Evolutionary conservation across 352 stramenopile species (phyloP).

Genomic region (Globisporangium rhizosaccharum): DNA sequence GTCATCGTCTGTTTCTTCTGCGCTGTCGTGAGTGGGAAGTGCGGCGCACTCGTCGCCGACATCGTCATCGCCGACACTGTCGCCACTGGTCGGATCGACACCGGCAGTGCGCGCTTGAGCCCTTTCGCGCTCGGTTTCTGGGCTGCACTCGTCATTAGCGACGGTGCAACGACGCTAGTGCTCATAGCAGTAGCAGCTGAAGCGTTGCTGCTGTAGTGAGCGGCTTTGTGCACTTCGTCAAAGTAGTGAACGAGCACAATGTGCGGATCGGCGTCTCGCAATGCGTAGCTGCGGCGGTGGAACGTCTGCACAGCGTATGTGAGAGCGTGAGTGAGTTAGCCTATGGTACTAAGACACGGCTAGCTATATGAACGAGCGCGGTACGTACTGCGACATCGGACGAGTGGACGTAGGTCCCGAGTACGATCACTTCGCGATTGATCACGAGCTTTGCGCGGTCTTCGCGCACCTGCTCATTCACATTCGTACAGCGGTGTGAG

Average conservation of each 20-base stretch:
- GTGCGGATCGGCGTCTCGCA: constrained; percentile 58
- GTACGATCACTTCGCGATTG: constrained; percentile 74
- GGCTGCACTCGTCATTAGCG: not conserved
- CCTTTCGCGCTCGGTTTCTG: constrained; percentile 15
- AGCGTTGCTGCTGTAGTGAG: not conserved
- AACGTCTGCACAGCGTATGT: constrained; percentile 47
- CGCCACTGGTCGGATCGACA: not conserved
- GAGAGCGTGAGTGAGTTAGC: not conserved
- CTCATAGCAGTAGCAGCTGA: not conserved
- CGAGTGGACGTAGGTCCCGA: constrained; percentile 83
- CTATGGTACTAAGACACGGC: not conserved
- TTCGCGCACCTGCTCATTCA: constrained; percentile 44
- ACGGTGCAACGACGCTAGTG: not conserved
- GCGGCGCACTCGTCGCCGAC: not conserved
- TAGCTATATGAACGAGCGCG: not conserved
- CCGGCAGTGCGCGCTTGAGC: constrained; percentile 29
- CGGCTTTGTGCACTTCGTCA: constrained; percentile 61
- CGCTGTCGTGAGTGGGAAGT: constrained; percentile 8
- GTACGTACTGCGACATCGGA: constrained; percentile 52
- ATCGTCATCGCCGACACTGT: not conserved
- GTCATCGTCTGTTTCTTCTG: not conserved
- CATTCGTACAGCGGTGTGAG: not conserved
- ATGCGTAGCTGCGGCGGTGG: constrained; percentile 75
- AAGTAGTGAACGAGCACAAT: constrained; percentile 88
- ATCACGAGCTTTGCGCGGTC: constrained; percentile 83